A percentile compares a stretch with the other conserved stretches of the same genome.
phyloP scores from a whole-genome alignment of 2,329 filamentous ascomycete genomes.

The Tolypocladium pustulatum region DNA sequence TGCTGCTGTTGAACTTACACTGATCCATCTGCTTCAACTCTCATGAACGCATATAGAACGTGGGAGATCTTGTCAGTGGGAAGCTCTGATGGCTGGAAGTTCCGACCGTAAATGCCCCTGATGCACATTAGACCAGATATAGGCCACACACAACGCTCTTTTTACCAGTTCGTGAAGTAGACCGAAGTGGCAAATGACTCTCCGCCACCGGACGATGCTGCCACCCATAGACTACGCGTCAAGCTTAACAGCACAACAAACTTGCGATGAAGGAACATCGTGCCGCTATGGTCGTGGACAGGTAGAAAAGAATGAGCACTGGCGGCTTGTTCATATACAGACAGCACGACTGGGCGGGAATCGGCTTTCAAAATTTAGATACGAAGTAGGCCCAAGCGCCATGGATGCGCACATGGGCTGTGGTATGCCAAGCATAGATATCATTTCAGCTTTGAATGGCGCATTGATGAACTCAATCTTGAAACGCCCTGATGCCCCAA shows the following conservation, averaged over 20 bases:
- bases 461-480: too few species aligned
- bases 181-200: background rate
- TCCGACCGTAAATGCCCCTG: constrained; percentile 57
- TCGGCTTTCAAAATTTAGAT: too few species aligned
- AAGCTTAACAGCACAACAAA: background rate
- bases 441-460: too few species aligned
- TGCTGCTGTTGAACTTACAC: constrained; percentile 38
- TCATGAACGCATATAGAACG: constrained; percentile 70
- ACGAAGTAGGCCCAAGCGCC: too few species aligned
- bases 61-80: constrained; percentile 61
- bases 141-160: background rate
- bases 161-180: background rate
- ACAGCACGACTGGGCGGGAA: too few species aligned
- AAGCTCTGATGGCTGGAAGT: constrained; percentile 61
- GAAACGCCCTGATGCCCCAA: too few species aligned
- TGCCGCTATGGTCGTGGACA: background rate
- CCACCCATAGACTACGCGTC: background rate
- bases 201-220: background rate
- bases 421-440: too few species aligned
- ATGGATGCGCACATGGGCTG: too few species aligned
- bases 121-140: constrained; percentile 22
- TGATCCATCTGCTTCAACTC: constrained; percentile 59
- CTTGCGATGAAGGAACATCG: background rate
- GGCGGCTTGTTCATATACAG: too few species aligned
- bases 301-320: too few species aligned